phyloP scores from a whole-genome alignment of 2,329 filamentous ascomycete species.

The Ophioceras dolichostomum region DNA sequence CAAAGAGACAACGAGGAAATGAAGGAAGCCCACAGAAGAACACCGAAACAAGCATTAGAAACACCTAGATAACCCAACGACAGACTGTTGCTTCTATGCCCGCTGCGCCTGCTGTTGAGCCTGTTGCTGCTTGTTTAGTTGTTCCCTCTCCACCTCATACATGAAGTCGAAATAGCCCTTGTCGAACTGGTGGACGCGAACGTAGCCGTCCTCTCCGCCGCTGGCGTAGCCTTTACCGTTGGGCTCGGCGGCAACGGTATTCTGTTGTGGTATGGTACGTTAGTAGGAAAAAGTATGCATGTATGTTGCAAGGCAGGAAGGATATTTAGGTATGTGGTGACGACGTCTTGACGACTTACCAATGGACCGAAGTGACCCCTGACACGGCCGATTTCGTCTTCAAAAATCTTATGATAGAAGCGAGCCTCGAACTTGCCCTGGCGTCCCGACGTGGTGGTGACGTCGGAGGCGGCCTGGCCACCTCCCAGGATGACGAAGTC shows the following conservation, averaged over 20 bases:
- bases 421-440: slow-evolving; percentile 99
- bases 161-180: slow-evolving; percentile 97
- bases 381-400: slow-evolving; percentile 96
- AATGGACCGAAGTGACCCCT: slow-evolving; percentile 93
- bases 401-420: slow-evolving; percentile 99
- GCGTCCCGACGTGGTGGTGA: slow-evolving; percentile 83
- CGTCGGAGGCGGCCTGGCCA: slow-evolving; percentile 97
- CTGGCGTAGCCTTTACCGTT: slow-evolving; percentile 86
- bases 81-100: too few relatives aligned
- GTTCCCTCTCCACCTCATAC: slow-evolving; percentile 95
- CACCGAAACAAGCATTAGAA: too few relatives aligned
- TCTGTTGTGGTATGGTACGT: too few relatives aligned
- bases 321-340: too few relatives aligned
- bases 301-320: too few relatives aligned
- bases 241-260: slow-evolving; percentile 91
- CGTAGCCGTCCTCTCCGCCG: slow-evolving; percentile 96
- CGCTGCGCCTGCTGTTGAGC: background rate
- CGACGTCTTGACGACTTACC: too few relatives aligned
- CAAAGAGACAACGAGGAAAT: too few relatives aligned
- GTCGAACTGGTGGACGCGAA: slow-evolving; percentile 96
- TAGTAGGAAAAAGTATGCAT: background rate
- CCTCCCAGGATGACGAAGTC: slow-evolving; percentile 96
- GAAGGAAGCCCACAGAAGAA: too few relatives aligned
- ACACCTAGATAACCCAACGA: too few relatives aligned
- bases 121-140: slow-evolving; percentile 28